A percentile compares a stretch with the other conserved stretches of the same genome.
Evolutionary conservation across 1,284 basidiomycete genomes (phyloP).

Genomic region (Boletus calvinii): DNA sequence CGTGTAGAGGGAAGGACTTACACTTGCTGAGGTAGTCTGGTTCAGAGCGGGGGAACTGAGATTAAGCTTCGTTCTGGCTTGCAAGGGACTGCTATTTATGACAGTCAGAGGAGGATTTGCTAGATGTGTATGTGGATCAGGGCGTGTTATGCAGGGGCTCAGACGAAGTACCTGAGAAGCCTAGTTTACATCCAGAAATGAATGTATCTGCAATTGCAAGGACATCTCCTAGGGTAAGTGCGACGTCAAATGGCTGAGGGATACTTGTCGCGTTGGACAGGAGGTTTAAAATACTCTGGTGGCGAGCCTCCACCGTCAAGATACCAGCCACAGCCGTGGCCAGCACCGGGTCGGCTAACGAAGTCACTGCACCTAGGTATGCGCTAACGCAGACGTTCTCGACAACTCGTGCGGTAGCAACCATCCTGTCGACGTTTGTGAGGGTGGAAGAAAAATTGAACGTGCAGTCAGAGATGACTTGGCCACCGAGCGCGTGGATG

Average conservation of each 20-base stretch:
- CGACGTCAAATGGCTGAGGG: conserved; percentile 70
- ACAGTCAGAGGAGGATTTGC: conserved; percentile 63
- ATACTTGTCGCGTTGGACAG: conserved; percentile 60
- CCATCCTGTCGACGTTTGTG: conserved; percentile 70
- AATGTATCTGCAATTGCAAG: conserved; percentile 73
- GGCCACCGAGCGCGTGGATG: conserved; percentile 53
- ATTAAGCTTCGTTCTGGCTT: conserved; percentile 56
- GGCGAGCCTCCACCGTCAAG: conserved; percentile 79
- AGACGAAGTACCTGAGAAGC: conserved; percentile 49
- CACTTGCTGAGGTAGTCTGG: conserved; percentile 44
- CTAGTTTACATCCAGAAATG: conserved; percentile 69
- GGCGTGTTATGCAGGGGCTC: background rate
- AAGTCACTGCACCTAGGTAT: conserved; percentile 75
- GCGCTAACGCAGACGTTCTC: conserved; percentile 78
- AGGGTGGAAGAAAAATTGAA: conserved; percentile 71
- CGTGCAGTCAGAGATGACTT: conserved; percentile 55
- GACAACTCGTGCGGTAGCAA: conserved; percentile 71
- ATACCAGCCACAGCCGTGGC: conserved; percentile 74
- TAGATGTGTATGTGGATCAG: conserved; percentile 20
- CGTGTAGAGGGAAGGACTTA: conserved; percentile 32
- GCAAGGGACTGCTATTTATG: conserved; percentile 59
- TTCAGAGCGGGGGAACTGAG: conserved; percentile 61
- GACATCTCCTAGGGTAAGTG: conserved; percentile 66
- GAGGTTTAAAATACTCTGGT: conserved; percentile 76
- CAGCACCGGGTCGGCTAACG: conserved; percentile 62